phyloP scores from a whole-genome alignment of 768 basidiomycete genomes.

The Tephrocybe sp. region DNA sequence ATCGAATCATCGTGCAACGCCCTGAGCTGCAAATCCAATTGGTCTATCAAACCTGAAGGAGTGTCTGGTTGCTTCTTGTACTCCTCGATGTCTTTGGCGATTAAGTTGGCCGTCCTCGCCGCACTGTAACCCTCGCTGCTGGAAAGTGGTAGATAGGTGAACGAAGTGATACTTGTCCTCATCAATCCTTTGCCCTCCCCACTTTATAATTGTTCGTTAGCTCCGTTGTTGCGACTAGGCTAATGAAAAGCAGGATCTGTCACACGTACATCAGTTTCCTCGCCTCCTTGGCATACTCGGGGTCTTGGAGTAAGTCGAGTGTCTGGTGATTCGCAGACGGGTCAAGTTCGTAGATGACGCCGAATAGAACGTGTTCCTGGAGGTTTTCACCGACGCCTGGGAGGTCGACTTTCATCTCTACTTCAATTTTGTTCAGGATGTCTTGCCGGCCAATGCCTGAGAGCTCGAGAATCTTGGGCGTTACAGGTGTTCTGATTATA shows the following conservation, averaged over 20 bases:
- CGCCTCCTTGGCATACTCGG: conserved; percentile 4
- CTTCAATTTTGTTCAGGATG: conserved; percentile 6
- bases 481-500: not conserved
- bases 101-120: too few species aligned
- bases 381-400: conserved; percentile 19
- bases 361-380: conserved; percentile 12
- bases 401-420: conserved; percentile 15
- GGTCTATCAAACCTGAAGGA: conserved; percentile 33
- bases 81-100: conserved; percentile 19
- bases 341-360: conserved; percentile 11
- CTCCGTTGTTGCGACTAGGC: not conserved
- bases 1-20: conserved; percentile 21
- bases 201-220: conserved; percentile 7
- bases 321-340: conserved; percentile 4
- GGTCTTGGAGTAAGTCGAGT: conserved; percentile 9
- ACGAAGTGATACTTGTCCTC: conserved; percentile 23
- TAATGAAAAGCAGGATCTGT: not conserved
- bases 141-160: conserved; percentile 26
- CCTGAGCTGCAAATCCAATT: conserved; percentile 35
- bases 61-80: conserved; percentile 19
- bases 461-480: conserved; percentile 19
- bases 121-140: conserved; percentile 17
- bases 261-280: conserved; percentile 8
- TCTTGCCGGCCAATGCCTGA: conserved; percentile 16
- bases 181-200: conserved; percentile 22